Evolutionary conservation across 2,329 filamentous ascomycete genomes (phyloP), one percentile per base, ranked within the genome.

Genomic region (Fonsecaea nubica): DNA sequence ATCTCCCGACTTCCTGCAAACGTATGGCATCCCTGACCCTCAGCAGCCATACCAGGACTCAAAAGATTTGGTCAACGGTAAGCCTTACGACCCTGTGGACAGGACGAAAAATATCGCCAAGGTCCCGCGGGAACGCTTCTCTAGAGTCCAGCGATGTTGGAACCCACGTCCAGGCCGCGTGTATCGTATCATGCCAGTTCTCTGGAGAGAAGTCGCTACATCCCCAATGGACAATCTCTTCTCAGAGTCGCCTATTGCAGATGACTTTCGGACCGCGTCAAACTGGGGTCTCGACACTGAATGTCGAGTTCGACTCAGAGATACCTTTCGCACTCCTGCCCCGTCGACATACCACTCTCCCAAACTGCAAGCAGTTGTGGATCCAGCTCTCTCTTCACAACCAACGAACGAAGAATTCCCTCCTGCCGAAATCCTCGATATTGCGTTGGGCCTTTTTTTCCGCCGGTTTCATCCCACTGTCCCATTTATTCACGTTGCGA

Each of bases 371-470:
- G 73, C 55, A 69, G 58, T 62, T 67, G 69, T 62, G 64, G 63
- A 71, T 71, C 67, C 54, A 73, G 50, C 71, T 76, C 54, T 71
- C 74, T 71, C 42, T 77, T 70, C 42, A 77, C 72, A 65, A 77
- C 58, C 33, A 13, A 69, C 35, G 40, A 66, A 58, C 32, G 65
- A 64, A 48, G 68, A 67, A 73, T 85, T 79, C 72, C 84, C 80
- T 40, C 83, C 83, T 1, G 81, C 82, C 3, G 83, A 85, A 69
- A 82, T 85, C 7, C 74, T 86, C 10, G 83, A 85, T 65, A 85
- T 85, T 72, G 82, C 83, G 8, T 72, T 86, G 21, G 83, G 85
- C 71, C 79, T 84, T 62, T 85, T 83, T 69, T 83, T 85, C 66
- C 82, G 83, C 56, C 82, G 82, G 40, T 85, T 85, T 65, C 83